Evolutionary conservation across 805 yeast genomes (phyloP).

Genomic region (Candida jianshihensis): DNA sequence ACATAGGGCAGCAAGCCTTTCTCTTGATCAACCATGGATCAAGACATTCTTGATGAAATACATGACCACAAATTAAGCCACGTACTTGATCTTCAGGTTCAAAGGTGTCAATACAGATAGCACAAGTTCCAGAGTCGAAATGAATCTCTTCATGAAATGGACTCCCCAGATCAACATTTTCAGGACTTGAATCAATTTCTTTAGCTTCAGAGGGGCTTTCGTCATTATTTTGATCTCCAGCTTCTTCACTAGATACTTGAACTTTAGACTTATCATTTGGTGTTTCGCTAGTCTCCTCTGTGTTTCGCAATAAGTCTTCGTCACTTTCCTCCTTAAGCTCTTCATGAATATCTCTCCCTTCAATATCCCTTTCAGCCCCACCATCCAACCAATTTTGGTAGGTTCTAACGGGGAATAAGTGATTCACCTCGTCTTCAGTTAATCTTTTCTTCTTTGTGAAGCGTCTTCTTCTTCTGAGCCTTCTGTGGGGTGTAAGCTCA

Average conservation of each 20-base stretch:
- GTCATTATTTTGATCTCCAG: neutral
- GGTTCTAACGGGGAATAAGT: constrained; percentile 49
- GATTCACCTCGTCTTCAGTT: constrained; percentile 51
- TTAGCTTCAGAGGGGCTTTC: neutral
- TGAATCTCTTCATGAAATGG: constrained; percentile 28
- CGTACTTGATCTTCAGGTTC: constrained; percentile 60
- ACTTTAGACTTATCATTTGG: too few species aligned
- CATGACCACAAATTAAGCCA: constrained; percentile 76
- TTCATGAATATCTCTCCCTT: constrained; percentile 37
- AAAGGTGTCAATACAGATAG: constrained; percentile 66
- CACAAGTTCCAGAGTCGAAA: constrained; percentile 65
- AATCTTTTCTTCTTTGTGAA: constrained; percentile 43
- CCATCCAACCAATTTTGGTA: constrained; percentile 56
- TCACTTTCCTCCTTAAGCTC: constrained; percentile 30
- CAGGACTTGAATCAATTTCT: constrained; percentile 1
- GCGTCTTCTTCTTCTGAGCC: constrained; percentile 33
- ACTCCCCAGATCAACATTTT: constrained; percentile 15
- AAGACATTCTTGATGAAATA: constrained; percentile 71
- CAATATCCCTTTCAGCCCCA: constrained; percentile 46
- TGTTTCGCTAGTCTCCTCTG: too few species aligned
- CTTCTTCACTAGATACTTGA: too few species aligned
- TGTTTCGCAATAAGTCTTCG: constrained; percentile 8
- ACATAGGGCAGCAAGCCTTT: constrained; percentile 78
- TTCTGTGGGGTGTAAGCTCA: constrained; percentile 8
- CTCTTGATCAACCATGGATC: constrained; percentile 77